Conservation (phyloP, 1,139 yeast species). For the Pneumocystis sp. region DNA sequence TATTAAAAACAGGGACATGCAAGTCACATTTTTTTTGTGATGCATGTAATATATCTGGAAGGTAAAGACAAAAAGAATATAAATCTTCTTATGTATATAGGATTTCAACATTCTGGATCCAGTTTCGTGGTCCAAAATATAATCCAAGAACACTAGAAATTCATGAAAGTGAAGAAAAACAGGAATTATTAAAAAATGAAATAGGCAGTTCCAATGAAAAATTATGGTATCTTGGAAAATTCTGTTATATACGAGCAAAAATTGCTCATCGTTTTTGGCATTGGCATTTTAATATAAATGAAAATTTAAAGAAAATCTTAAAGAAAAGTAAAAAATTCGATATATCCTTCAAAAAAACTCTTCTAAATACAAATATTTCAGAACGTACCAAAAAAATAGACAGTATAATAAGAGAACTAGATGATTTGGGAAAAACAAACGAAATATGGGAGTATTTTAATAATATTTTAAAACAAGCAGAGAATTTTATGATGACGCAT, state of each 20-base stretch:
- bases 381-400: background rate
- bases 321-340: background rate
- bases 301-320: background rate
- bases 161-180: background rate
- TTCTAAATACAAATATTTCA: background rate
- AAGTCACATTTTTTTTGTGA: background rate
- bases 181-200: background rate
- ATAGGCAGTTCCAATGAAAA: background rate
- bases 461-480: background rate
- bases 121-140: background rate
- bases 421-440: background rate
- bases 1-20: background rate
- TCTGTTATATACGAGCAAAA: background rate
- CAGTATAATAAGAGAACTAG: background rate
- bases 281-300: background rate
- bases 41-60: conserved; percentile 1
- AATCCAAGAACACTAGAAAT: background rate
- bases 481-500: background rate
- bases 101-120: background rate
- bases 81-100: background rate
- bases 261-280: background rate
- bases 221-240: conserved; percentile 1
- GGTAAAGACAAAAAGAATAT: background rate
- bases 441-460: background rate
- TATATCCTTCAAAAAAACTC: background rate